Evolutionary conservation across 2,329 filamentous ascomycete genomes (phyloP).

Genomic region (Penicillium sp.): DNA sequence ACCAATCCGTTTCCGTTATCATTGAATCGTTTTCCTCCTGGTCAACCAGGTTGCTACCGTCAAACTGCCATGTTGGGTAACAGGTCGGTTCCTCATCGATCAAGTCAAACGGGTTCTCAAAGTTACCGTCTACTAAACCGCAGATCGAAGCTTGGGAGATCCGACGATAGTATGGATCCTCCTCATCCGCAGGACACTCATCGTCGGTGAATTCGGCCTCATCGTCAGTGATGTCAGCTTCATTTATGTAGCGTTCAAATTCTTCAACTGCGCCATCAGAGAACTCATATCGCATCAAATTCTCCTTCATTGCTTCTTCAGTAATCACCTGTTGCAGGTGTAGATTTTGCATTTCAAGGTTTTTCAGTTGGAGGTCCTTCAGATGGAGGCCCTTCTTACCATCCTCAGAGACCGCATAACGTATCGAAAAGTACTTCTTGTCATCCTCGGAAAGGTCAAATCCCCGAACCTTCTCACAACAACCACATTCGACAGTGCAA

Average conservation of each 20-base stretch:
- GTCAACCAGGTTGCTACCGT: neutral
- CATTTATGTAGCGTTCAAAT: neutral
- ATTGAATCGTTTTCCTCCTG: neutral
- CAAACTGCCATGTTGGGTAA: too few species aligned
- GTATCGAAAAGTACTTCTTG: neutral
- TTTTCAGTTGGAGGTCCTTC: neutral
- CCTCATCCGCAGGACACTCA: neutral
- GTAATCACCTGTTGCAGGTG: neutral
- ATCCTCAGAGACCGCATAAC: neutral
- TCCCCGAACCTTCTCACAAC: neutral
- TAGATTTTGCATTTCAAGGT: neutral
- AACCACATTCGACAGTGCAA: constrained; percentile 9
- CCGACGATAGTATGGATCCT: neutral
- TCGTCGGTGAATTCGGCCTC: neutral
- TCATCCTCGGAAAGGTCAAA: neutral
- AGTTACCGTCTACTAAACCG: neutral
- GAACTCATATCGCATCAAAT: neutral
- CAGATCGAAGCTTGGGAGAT: neutral
- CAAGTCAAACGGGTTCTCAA: neutral
- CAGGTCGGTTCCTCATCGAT: neutral
- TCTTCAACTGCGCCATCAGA: neutral
- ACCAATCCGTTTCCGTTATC: neutral
- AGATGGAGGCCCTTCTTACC: neutral
- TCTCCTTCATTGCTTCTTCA: too few species aligned
- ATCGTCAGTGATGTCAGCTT: neutral